Evolutionary conservation across 2,329 filamentous ascomycete species (phyloP).

Genomic region (Graphilbum sp.): DNA sequence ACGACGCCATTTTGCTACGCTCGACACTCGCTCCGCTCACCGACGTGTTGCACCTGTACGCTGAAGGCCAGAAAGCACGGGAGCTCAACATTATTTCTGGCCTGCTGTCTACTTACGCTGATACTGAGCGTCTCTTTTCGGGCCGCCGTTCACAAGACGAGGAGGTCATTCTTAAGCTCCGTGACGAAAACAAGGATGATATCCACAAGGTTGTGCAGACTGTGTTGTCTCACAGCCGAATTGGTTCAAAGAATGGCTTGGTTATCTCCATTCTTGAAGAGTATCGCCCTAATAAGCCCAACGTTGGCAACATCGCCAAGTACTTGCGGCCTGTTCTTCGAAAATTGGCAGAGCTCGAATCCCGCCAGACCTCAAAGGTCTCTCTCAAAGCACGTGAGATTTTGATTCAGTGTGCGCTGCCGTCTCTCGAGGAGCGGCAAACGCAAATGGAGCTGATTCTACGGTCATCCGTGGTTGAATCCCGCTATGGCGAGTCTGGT

Average conservation of each 20-base stretch:
- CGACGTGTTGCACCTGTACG: slow-evolving; percentile 63
- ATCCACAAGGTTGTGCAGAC: slow-evolving; percentile 70
- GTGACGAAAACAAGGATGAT: slow-evolving; percentile 93
- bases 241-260: slow-evolving; percentile 86
- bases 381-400: slow-evolving; percentile 94
- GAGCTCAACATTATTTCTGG: slow-evolving; percentile 70
- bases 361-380: slow-evolving; percentile 76
- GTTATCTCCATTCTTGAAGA: slow-evolving; percentile 82
- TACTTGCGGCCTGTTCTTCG: slow-evolving; percentile 70
- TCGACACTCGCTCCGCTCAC: slow-evolving; percentile 58
- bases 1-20: slow-evolving; percentile 59
- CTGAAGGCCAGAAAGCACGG: slow-evolving; percentile 76
- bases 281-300: slow-evolving; percentile 88
- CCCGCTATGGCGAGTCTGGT: slow-evolving; percentile 91
- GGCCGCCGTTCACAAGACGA: slow-evolving; percentile 76
- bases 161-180: slow-evolving; percentile 80
- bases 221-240: slow-evolving; percentile 84
- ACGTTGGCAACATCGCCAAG: slow-evolving; percentile 74
- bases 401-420: slow-evolving; percentile 90
- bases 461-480: slow-evolving; percentile 86
- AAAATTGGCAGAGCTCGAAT: slow-evolving; percentile 81
- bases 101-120: slow-evolving; percentile 67
- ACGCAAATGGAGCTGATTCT: slow-evolving; percentile 98
- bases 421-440: slow-evolving; percentile 86
- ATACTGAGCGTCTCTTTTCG: slow-evolving; percentile 77